Evolutionary conservation across 2,329 filamentous ascomycete genomes (phyloP).

Genomic region (Fusarium irregulare): DNA sequence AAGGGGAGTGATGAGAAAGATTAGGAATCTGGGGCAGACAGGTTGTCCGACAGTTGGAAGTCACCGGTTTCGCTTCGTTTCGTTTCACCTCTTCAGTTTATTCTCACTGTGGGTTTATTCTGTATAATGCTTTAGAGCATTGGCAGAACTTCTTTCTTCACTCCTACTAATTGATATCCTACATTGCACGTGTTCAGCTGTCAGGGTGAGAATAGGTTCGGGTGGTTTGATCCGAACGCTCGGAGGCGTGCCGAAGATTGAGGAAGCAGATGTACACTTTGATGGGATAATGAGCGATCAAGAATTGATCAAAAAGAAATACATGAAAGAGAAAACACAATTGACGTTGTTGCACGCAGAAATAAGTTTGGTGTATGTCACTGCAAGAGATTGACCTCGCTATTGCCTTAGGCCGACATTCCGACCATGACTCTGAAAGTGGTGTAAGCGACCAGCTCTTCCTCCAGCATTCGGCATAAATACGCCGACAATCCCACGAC

Average conservation of each 20-base stretch:
- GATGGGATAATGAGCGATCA: background rate
- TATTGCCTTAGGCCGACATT: background rate
- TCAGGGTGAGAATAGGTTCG: background rate
- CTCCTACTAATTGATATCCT: background rate
- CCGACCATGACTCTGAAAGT: background rate
- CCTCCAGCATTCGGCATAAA: constrained; percentile 2
- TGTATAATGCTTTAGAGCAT: background rate
- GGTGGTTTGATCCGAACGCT: background rate
- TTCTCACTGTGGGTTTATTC: background rate
- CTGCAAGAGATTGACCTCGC: background rate
- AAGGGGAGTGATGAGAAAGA: background rate
- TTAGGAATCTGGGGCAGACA: background rate
- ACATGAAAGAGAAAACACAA: background rate
- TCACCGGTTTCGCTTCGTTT: background rate
- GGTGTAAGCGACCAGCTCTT: constrained; percentile 1
- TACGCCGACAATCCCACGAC: background rate
- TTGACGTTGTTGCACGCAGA: background rate
- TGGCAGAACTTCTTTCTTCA: background rate
- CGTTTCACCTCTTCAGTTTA: background rate
- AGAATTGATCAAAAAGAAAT: background rate
- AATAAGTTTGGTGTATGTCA: background rate
- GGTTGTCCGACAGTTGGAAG: background rate
- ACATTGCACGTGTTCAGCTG: background rate
- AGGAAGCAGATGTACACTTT: background rate
- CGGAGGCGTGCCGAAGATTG: background rate